phyloP scores from a whole-genome alignment of 1,284 basidiomycete species.

The Sporisorium exsertum region DNA sequence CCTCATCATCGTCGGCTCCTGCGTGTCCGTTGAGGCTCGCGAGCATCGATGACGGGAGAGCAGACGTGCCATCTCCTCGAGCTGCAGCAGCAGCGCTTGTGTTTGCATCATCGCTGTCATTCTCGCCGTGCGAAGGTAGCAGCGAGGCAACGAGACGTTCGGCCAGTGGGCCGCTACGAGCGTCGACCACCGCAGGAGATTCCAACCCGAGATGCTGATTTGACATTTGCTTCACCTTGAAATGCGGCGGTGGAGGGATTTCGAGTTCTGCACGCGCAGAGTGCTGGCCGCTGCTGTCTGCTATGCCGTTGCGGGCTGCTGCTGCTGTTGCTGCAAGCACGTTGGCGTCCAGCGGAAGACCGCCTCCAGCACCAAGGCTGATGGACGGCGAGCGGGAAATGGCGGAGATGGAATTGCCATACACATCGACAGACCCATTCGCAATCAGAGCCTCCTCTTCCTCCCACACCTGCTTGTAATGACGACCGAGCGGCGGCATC shows the following conservation, averaged over 20 bases:
- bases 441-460: slow-evolving; percentile 79
- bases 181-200: slow-evolving; percentile 50
- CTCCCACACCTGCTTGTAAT: slow-evolving; percentile 89
- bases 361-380: slow-evolving; percentile 32
- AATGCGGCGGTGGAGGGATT: slow-evolving; percentile 43
- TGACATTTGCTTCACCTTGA: slow-evolving; percentile 51
- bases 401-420: slow-evolving; percentile 32
- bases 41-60: slow-evolving; percentile 14
- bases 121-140: slow-evolving; percentile 37
- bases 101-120: slow-evolving; percentile 9
- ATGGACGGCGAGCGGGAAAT: slow-evolving; percentile 34
- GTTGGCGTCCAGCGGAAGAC: slow-evolving; percentile 34
- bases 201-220: slow-evolving; percentile 58
- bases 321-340: slow-evolving; percentile 13
- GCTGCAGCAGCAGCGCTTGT: slow-evolving; percentile 2
- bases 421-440: slow-evolving; percentile 41
- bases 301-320: slow-evolving; percentile 16
- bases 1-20: slow-evolving; percentile 35
- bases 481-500: slow-evolving; percentile 86
- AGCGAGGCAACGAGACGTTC: slow-evolving; percentile 59
- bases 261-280: slow-evolving; percentile 34
- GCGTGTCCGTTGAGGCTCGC: slow-evolving; percentile 29
- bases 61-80: slow-evolving; percentile 8
- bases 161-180: slow-evolving; percentile 59
- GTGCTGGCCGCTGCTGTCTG: slow-evolving; percentile 13